Base-by-base conservation (phyloP, 805 yeast species). In the Middelhovenomyces tepae region DNA sequence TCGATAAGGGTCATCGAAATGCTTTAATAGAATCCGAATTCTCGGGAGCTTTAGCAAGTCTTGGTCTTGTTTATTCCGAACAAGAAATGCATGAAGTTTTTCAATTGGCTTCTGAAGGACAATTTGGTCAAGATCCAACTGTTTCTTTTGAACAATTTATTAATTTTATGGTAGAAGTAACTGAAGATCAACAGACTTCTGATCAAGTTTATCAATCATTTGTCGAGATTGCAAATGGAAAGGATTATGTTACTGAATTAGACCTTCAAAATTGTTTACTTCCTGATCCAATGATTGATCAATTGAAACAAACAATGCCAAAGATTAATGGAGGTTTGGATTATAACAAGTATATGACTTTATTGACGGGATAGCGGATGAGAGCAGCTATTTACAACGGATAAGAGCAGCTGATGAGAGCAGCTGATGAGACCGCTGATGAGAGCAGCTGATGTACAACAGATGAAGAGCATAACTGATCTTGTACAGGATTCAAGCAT, bases 311-410 rank as follows among this genome's bases (percentile, higher is more conserved):
- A 13, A 27, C 39, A 8, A 54, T 58, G 57, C 59, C 62, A 4
- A 35, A 36, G 6, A 31, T 33, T 5, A 43, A 38, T 2, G 40
- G 43, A 24, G 59, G 59, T 2, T 37, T 43, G 14, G 59, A 54
- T 37, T 54, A 53, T 28, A 41, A 46, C n/a, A 18, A 35, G 22
- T 53, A 45, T 34, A 53, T 53, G 56, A 11, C 35, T 16, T 68
- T 70, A 19, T 71, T 69, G 33, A 73, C 73, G 51, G 69, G 86
- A n/a, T n/a, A n/a, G n/a, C n/a, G n/a, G n/a, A n/a, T n/a, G n/a
- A n/a, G n/a, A n/a, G n/a, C n/a, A n/a, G n/a, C n/a, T n/a, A n/a
- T n/a, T n/a, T n/a, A n/a, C n/a, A n/a, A n/a, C n/a, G n/a, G n/a
- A n/a, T n/a, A n/a, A n/a, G n/a, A n/a, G n/a, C n/a, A n/a, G n/a